phyloP scores from a whole-genome alignment of 2,329 filamentous ascomycete genomes.

The Fusarium phyllophilum region DNA sequence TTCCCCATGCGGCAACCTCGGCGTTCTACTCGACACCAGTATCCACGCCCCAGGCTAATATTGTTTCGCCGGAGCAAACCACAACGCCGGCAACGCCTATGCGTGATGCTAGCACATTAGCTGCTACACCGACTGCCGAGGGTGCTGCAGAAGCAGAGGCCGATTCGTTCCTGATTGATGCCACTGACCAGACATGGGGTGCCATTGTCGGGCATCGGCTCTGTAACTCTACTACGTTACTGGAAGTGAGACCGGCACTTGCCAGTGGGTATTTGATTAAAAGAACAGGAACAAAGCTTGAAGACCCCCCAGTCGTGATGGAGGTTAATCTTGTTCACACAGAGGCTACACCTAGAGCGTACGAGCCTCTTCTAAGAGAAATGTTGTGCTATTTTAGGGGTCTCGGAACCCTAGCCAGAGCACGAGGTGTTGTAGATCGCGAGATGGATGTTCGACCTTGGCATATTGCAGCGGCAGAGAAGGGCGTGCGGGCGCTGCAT shows the following conservation, averaged over 20 bases:
- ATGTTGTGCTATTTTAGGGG: slow-evolving; percentile 75
- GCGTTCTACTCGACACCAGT: slow-evolving; percentile 70
- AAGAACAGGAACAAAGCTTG: slow-evolving; percentile 63
- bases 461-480: slow-evolving; percentile 79
- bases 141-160: slow-evolving; percentile 54
- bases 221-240: slow-evolving; percentile 66
- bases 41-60: slow-evolving; percentile 71
- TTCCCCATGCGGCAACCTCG: slow-evolving; percentile 57
- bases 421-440: slow-evolving; percentile 69
- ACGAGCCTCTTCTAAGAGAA: slow-evolving; percentile 75
- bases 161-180: slow-evolving; percentile 76
- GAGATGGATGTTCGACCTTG: slow-evolving; percentile 75
- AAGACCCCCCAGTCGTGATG: slow-evolving; percentile 69
- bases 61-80: slow-evolving; percentile 70
- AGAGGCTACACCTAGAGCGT: slow-evolving; percentile 61
- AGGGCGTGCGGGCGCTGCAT: slow-evolving; percentile 73
- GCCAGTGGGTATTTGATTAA: slow-evolving; percentile 75
- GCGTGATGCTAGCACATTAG: slow-evolving; percentile 50
- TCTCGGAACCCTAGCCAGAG: slow-evolving; percentile 74
- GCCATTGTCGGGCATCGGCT: slow-evolving; percentile 74
- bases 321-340: slow-evolving; percentile 72
- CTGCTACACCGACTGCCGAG: slow-evolving; percentile 59
- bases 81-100: slow-evolving; percentile 62
- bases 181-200: slow-evolving; percentile 80
- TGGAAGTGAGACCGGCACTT: slow-evolving; percentile 66